Base-by-base conservation (phyloP, 805 yeast genomes). In the Candida ovalis region DNA sequence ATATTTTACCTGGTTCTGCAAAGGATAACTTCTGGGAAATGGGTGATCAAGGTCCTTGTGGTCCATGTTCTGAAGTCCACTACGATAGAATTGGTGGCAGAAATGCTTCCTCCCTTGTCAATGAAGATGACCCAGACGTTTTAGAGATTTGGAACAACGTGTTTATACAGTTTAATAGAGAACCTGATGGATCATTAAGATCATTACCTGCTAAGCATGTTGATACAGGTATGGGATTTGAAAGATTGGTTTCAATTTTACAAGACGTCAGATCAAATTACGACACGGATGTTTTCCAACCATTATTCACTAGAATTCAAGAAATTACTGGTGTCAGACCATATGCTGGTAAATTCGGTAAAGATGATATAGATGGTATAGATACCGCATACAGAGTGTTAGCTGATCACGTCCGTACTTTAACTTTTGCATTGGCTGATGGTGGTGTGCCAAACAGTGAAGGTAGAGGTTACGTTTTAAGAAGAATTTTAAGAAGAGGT, bases 1-100 rank as follows among this genome's bases (percentile, higher is more conserved):
- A 90, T 66, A 92, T 94, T 58, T 74, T 94, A 57, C 96, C 97
- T 19, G 99, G 99, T 49, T 74, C 83, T 57, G 87, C 84, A 46
- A 75, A 82, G 64, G 99, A 94, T 68, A 94, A 94, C 73, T 94
- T 94, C 71, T 94, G 99, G 99, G 99, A 94, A 75, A 94, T 94
- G 99, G 99, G 99, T 61, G 99, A 95, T 65, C 98, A 92, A 75
- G 99, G 99, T 57, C 99, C 99, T 43, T 94, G 99, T 76, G 99
- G 99, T 54, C 99, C 99, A 45, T 95, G 99, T 73, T 86, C 96
- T 22, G 99, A 94, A 71, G 80, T 94, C 59, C 99, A 94, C 70
- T 94, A 89, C 69, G 99, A 94, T 71, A 84, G 99, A 72, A 90
- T 94, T 56, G 99, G 99, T 56, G 97, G 98, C 50, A 85, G 99